Evolutionary conservation across 805 yeast species (phyloP), one percentile per base, ranked within the genome.

Genomic region (Barnettozyma sp.): DNA sequence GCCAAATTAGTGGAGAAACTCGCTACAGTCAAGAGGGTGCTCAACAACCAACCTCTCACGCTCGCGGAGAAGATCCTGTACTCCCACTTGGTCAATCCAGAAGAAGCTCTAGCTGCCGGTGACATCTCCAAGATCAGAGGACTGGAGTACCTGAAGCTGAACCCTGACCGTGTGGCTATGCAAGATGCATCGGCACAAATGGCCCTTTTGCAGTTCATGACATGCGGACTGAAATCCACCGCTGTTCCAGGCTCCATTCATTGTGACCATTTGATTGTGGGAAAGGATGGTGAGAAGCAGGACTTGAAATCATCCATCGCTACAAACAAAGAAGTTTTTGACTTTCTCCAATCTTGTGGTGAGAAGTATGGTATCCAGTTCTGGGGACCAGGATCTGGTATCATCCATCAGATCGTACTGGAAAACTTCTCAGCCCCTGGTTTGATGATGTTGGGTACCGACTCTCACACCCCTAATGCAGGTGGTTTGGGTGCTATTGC

Each of bases 161-260:
- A 83, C 59, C 98, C 98, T 17, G 98, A 92, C 59, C 78, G 98
- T 60, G 97, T 92, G 32, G 98, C 98, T 19, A 90, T 94, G 94
- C 98, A 92, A 70, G 98, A 92, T 70, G 98, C 98, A n/a, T 84
- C 96, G 22, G 98, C 98, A 14, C 98, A 92, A 66, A 92, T 90
- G 85, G 98, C 98, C n/a, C 70, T 92, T 49, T 69, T 92, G 51
- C 98, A 92, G 66, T 92, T 92, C 68, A 92, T 92, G 95, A 86
- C 97, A 36, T 90, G 96, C 46, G 94, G 95, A 24, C 76, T 90
- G 75, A 68, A 82, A 34, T 62, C 75, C 24, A 90, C 95, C 14
- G 82, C 83, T 6, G 95, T 94, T 7, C 98, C 98, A 24, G 90
- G 85, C 14, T 84, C 96, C 6, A 90, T 92, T 45, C 98, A 92